Percentiles rank a stretch among this genome's conserved stretches.
These are phyloP conservation scores for Rubia occidens DNA, from an alignment of 305 asterid species.

Conservation along the genomic window DNA sequence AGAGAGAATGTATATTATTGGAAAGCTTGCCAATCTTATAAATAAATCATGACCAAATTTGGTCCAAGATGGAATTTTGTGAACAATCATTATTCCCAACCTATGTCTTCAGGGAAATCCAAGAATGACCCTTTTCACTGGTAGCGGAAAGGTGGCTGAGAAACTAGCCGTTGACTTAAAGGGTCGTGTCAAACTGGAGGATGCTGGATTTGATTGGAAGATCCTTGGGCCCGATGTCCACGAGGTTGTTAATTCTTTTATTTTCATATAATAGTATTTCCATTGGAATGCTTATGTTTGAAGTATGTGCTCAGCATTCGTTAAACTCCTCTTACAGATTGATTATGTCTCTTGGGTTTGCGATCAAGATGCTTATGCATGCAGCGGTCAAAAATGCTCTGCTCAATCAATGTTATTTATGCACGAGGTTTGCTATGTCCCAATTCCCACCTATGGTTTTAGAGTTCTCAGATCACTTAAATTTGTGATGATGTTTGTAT, in stretches of 20 bases:
- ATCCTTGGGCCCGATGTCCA: slow-evolving; percentile 94
- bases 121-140: slow-evolving; percentile 95
- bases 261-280: background rate
- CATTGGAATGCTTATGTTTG: background rate
- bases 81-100: slow-evolving; percentile 10
- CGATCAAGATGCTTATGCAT: slow-evolving; percentile 97
- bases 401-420: slow-evolving; percentile 81
- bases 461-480: background rate
- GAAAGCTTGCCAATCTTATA: background rate
- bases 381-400: slow-evolving; percentile 96
- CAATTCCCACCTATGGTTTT: slow-evolving; percentile 3
- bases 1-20: background rate
- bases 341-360: slow-evolving; percentile 95
- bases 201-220: slow-evolving; percentile 99
- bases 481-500: background rate
- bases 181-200: slow-evolving; percentile 80
- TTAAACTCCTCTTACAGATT: slow-evolving; percentile 33
- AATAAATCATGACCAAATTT: background rate
- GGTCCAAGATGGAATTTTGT: background rate
- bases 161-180: slow-evolving; percentile 72
- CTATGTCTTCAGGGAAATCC: slow-evolving; percentile 59
- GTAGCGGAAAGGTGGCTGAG: slow-evolving; percentile 90
- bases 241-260: slow-evolving; percentile 36
- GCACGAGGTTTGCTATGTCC: slow-evolving; percentile 51
- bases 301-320: background rate